Evolutionary conservation across 2,329 filamentous ascomycete genomes (phyloP), one percentile per base, ranked within the genome.

Genomic region (Trichoderma arundinaceum): DNA sequence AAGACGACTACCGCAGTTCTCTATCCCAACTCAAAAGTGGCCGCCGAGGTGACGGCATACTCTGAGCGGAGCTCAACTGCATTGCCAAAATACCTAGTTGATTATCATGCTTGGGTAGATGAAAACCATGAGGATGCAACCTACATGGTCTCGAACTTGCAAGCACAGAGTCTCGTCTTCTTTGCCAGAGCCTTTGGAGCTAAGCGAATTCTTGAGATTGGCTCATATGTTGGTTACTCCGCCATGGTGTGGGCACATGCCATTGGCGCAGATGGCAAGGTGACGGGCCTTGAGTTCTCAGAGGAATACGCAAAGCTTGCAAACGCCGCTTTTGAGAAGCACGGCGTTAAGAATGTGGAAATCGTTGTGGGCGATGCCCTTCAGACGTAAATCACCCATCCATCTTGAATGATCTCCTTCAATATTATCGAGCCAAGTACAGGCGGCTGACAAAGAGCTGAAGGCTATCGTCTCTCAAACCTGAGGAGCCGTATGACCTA

Each of bases 401-500:
- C 46, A 32, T 39, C n/a, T 51, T n/a, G 22, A 8, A 51, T 22
- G 33, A 9, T 51, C 15, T 1, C 28, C 38, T 38, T 58, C 15
- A 46, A 5, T 22, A 9, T 15, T 28, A 15, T 13, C 8, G 9
- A 33, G 13, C 33, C 33, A 15, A 44, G 33, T 62, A 35, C 49
- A 13, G 32, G 46, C 17, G 15, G 43, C 39, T 65, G 32, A 65
- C 62, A 32, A 35, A 43, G 13, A 17, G 28, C 7, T n/a, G 4
- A 53, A 78, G 77, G 2, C 73, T 79, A 9, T 70, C 72, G 7
- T 64, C 70, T n/a, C 75, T 81, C 4, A 71, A 74, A 13, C 73
- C 74, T 5, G 70, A 72, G 1, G 76, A 80, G 71, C 80, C 82
- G 0, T 84, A 80, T 68, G 82, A 83, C 70, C 72, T 83, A 32